Percentiles rank a stretch among this genome's conserved stretches.
These are phyloP conservation scores for Talaromyces atroroseus DNA, from an alignment of 2,329 filamentous ascomycete genomes.

Conservation along the genomic window DNA sequence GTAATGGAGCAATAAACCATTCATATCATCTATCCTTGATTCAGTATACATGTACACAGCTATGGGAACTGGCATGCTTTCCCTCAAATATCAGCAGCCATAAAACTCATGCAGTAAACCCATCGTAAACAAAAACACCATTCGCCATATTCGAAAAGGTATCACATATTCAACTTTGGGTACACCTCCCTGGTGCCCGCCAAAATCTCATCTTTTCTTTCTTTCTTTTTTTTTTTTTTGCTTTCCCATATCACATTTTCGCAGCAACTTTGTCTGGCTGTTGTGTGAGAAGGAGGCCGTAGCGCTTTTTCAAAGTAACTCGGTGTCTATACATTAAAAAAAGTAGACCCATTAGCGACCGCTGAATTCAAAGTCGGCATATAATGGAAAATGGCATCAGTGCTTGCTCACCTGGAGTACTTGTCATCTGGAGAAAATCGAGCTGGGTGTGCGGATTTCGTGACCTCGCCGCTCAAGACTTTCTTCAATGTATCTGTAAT, in stretches of 20 bases:
- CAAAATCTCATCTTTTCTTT: slow-evolving; percentile 8
- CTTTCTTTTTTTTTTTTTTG: neutral
- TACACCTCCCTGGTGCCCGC: neutral
- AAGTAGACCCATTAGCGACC: neutral
- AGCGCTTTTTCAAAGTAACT: slow-evolving; percentile 90
- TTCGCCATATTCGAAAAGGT: slow-evolving; percentile 28
- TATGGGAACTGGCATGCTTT: neutral
- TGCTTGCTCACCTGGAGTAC: slow-evolving; percentile 64
- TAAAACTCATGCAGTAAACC: neutral
- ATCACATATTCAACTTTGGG: slow-evolving; percentile 5
- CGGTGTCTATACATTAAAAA: slow-evolving; percentile 60
- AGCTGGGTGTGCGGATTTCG: slow-evolving; percentile 92
- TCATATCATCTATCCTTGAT: neutral
- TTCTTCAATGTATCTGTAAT: slow-evolving; percentile 74
- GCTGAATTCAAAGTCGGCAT: neutral
- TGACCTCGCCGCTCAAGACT: slow-evolving; percentile 72
- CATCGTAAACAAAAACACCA: slow-evolving; percentile 30
- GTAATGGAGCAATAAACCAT: neutral
- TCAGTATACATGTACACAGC: neutral
- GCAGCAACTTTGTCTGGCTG: slow-evolving; percentile 40
- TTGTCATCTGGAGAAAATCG: slow-evolving; percentile 98
- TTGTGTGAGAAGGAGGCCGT: slow-evolving; percentile 81
- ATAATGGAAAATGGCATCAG: neutral
- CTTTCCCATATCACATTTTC: slow-evolving; percentile 18
- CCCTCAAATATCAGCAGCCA: neutral